Base-by-base conservation (phyloP, 371 early-diverging fungal species). In the Mycotypha africana region DNA sequence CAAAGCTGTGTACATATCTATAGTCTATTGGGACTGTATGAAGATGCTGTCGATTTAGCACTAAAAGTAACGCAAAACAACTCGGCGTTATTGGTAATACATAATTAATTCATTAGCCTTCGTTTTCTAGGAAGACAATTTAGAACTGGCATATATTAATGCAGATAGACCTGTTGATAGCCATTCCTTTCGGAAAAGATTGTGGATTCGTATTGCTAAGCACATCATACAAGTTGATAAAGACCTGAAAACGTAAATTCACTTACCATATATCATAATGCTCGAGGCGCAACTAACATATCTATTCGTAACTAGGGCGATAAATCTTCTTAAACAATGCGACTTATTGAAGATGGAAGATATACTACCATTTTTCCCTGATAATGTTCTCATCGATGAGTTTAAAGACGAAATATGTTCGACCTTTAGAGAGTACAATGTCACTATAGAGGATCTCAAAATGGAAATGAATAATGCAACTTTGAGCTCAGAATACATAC, bases 291-390 rank as follows among this genome's bases (percentile, higher is more conserved):
- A n/a, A 26, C 1, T 11, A 24, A 25, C 11, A n/a, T 4, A 24
- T 25, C 45, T 32, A 23, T 34, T 22, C 20, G n/a, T 38, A 38
- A 8, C 34, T 51, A 86, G 88, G 3, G 95, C 92, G 4, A 89
- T 96, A 78, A 77, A 81, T 17, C 83, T 91, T 52, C 60, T 93
- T 26, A 81, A 84, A 47, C 67, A 84, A 36, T 82, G 86, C 28
- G 88, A 89, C 34, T 65, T 95, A 11, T 65, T 97, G 28, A 89
- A 89, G 51, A 89, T 97, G 42, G 94, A 95, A 58, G 96, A 98
- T 56, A 84, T 98, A 20, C 60, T 98, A 22, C 95, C 94, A 1
- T 92, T 87, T 61, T 95, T 97, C 59, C 95, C 96, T 1, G 96
- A 96, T 48, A 93, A 93, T 67, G 88, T 89, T 0, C 68, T 85